Evolutionary conservation across 1,284 basidiomycete species (phyloP).

Genomic region (Ustilago bromivora): DNA sequence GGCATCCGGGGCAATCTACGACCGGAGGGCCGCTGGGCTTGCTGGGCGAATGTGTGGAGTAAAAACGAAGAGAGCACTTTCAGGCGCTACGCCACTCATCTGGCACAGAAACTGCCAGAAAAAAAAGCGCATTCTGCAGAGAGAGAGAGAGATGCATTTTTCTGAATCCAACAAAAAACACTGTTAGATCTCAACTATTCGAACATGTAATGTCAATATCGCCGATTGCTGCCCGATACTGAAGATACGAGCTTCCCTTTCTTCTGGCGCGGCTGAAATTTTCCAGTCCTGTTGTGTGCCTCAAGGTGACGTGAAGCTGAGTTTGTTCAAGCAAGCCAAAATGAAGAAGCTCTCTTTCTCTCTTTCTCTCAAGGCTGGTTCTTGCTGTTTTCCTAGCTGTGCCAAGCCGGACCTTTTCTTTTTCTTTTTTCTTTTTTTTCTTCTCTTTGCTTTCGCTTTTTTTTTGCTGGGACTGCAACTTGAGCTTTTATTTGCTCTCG

Average conservation of each 20-base stretch:
- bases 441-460: background rate
- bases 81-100: background rate
- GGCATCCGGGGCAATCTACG: slow-evolving; percentile 16
- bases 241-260: background rate
- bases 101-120: background rate
- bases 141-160: background rate
- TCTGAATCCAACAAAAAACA: background rate
- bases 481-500: background rate
- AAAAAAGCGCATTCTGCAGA: background rate
- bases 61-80: background rate
- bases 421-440: background rate
- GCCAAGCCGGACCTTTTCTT: background rate
- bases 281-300: background rate
- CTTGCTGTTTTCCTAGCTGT: background rate
- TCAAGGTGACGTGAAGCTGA: background rate
- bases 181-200: background rate
- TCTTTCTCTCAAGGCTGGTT: too few species aligned
- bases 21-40: slow-evolving; percentile 7
- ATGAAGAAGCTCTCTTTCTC: background rate
- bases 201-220: background rate
- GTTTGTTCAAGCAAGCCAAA: background rate
- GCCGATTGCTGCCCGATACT: background rate
- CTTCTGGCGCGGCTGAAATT: slow-evolving; percentile 13
- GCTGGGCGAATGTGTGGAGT: slow-evolving; percentile 4
- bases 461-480: background rate